Evolutionary conservation across 2,329 filamentous ascomycete genomes (phyloP).

Genomic region (Calonectria crousiana): DNA sequence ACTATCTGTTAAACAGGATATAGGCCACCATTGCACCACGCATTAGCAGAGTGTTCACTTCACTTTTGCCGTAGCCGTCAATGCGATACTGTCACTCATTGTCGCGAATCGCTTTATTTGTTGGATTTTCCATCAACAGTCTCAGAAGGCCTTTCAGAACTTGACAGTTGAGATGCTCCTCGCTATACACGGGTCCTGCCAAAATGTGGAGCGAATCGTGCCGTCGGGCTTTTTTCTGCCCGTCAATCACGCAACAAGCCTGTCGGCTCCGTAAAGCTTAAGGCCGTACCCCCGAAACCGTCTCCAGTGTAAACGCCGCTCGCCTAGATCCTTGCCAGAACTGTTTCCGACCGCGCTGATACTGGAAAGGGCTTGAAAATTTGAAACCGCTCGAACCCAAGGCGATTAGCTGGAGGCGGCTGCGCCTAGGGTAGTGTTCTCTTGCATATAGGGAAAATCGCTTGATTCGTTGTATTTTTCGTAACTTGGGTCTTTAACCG

Average conservation of each 20-base stretch:
- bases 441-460: background rate
- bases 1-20: no score
- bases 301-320: background rate
- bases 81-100: no score
- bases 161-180: background rate
- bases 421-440: background rate
- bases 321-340: background rate
- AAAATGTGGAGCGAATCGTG: background rate
- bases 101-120: background rate
- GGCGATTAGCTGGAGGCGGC: accelerated
- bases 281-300: background rate
- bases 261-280: background rate
- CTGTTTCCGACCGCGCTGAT: background rate
- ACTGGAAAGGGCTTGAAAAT: background rate
- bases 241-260: background rate
- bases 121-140: background rate
- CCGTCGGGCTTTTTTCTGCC: background rate
- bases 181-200: background rate
- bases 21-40: no score
- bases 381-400: background rate
- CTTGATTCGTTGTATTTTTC: background rate
- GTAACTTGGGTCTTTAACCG: background rate
- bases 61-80: no score
- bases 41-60: no score
- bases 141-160: background rate